Base-by-base conservation (phyloP, 495 filamentous ascomycete genomes). In the Ascobolus immersus region DNA sequence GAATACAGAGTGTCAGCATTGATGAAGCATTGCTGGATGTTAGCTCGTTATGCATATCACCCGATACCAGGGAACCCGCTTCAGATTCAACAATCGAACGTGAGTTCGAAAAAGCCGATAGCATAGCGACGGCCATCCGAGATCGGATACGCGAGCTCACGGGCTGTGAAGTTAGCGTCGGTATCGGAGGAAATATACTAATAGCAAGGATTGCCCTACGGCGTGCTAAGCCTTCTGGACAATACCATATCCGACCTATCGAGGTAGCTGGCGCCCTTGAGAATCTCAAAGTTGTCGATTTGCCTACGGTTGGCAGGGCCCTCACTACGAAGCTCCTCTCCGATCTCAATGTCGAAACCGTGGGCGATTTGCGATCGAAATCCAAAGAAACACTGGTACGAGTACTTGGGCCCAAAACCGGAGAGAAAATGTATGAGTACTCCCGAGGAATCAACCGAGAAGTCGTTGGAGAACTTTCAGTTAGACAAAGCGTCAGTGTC, bases 161-260 rank as follows among this genome's bases (percentile, higher is more conserved):
- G 0, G 71, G 64, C 4, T 93, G 89, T 49, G 66, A 71, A 31
- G 82, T 93, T 3, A 92, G 82, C 0, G 69, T 94, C n/a, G 86
- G 86, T 0, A 90, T 96, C 38, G 86, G 89, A 2, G 69, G 64
- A 5, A 96, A 91, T 44, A 78, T 94, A 24, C 51, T 96, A 7
- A 64, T 81, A 5, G 89, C 86, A 21, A 92, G 90, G 45, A 63
- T 94, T 10, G 81, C 86, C 5, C 55, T 92, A 38, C 63, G 81
- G 24, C 89, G 77, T 52, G 86, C 86, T 1, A 96, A 96, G 48
- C 86, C 86, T 2, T 84, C 84, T 3, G 86, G 89, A 0, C 84
- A 92, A 43, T 76, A 77, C 41, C 74, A 89, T 31, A 59, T 96
- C 36, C 74, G 69, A 38, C 78, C 75, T 0, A 73, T 86, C 42